Percentiles rank a stretch among this genome's conserved stretches.
Evolutionary conservation across 805 yeast species (phyloP).

Genomic region (Zygosaccharomyces bailii): DNA sequence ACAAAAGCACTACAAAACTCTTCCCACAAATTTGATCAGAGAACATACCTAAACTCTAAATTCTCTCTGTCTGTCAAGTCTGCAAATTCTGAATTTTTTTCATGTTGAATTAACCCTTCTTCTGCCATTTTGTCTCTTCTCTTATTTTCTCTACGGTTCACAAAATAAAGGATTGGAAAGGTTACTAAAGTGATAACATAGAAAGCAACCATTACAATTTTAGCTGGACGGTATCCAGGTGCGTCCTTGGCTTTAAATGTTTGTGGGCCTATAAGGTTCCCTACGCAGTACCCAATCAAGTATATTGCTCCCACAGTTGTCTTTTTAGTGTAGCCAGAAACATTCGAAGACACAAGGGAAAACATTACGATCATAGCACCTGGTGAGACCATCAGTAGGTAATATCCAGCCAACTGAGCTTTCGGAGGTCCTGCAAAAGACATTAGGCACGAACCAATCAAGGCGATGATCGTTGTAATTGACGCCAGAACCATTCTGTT

Average conservation of each 20-base stretch:
- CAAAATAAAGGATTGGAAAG: constrained; percentile 30
- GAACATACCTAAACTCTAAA: constrained; percentile 49
- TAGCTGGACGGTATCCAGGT: constrained; percentile 55
- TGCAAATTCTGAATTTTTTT: constrained; percentile 42
- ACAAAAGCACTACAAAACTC: too few relatives aligned
- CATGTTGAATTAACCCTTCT: constrained; percentile 24
- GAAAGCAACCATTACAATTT: constrained; percentile 48
- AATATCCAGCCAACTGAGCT: constrained; percentile 44
- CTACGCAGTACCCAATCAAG: constrained; percentile 53
- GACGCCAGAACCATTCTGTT: constrained; percentile 36
- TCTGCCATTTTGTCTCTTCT: constrained; percentile 41
- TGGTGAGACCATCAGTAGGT: constrained; percentile 50
- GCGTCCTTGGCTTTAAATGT: constrained; percentile 49
- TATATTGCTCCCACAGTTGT: constrained; percentile 49
- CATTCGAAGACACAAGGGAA: constrained; percentile 57
- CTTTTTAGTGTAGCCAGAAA: constrained; percentile 58
- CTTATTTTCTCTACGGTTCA: constrained; percentile 47
- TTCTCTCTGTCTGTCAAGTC: constrained; percentile 61
- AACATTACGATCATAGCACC: constrained; percentile 53
- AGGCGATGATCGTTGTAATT: constrained; percentile 47
- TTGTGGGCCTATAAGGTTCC: constrained; percentile 61
- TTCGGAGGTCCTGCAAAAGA: constrained; percentile 41
- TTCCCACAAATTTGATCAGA: constrained; percentile 2
- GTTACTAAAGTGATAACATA: constrained; percentile 39
- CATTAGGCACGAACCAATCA: constrained; percentile 40